Conservation (phyloP, 768 basidiomycete genomes). For the Lactarius tabidus region DNA sequence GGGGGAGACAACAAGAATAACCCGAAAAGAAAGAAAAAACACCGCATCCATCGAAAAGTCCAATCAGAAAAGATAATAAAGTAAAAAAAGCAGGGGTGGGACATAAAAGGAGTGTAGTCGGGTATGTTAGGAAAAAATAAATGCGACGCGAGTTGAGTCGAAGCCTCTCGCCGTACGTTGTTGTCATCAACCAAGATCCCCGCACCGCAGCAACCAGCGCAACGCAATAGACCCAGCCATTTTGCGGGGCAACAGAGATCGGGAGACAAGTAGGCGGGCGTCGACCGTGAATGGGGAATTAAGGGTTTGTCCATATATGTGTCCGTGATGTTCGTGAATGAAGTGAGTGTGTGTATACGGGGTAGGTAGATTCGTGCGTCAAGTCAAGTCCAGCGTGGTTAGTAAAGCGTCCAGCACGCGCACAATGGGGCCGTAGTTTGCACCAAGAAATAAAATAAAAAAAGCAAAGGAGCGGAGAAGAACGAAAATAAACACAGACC, state of each 20-base stretch:
- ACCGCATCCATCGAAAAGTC: no score
- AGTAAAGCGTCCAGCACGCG: constrained; percentile 7
- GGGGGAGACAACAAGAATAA: no score
- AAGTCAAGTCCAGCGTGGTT: background rate
- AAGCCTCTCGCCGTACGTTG: background rate
- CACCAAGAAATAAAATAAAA: background rate
- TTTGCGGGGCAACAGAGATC: background rate
- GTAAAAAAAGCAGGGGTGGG: no score
- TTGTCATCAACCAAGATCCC: no score
- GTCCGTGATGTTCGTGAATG: background rate
- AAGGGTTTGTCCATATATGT: background rate
- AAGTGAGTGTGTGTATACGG: background rate
- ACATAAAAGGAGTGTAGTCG: no score
- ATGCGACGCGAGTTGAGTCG: background rate
- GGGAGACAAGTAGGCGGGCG: background rate
- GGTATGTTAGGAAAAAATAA: no score
- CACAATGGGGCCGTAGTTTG: background rate
- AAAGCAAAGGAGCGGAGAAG: background rate
- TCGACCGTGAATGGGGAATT: background rate
- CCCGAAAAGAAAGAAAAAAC: no score
- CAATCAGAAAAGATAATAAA: no score
- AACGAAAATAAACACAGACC: background rate
- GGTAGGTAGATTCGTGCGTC: background rate
- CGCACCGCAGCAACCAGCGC: no score
- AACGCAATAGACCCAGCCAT: background rate